Base-by-base conservation (phyloP, 192 early-diverging fungal genomes). In the Haplosporangium gracile region DNA sequence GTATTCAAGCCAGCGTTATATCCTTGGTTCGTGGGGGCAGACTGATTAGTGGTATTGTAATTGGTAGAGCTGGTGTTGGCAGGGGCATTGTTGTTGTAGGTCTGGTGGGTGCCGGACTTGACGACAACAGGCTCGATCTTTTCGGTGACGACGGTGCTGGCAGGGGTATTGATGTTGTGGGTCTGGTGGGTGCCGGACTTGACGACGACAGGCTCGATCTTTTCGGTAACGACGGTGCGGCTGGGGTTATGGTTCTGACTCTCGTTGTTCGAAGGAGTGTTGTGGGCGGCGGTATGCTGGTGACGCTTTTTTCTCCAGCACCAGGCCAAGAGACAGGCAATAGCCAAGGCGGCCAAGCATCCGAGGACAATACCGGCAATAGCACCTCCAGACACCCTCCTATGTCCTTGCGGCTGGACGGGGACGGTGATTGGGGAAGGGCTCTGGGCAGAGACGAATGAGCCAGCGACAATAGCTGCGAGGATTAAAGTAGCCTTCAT, bases 311-410 rank as follows among this genome's bases (percentile, higher is more conserved):
- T 78, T 43, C 77, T 43, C 77, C 77, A 78, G 77, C 77, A 78
- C 68, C 68, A 71, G 38, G 47, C 77, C 69, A 78, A 72, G 22
- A 78, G 77, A 60, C 68, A 20, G 5, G 77, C 77, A n/a, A 78
- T 22, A 1, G 77, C 77, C 36, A 71, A 26, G n/a, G 69, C 77
- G 16, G 77, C 77, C 36, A 78, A 51, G 26, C 68, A 71, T 8
- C 69, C 77, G 26, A 78, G 3, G n/a, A 78, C 77, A 71, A 78
- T 57, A 78, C 77, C 77, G 4, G 77, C 77, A 71, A 78, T 71
- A 16, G 77, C 77, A 9, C 77, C 77, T 24, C 77, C 77, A 70
- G 77, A 78, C 24, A 78, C 0, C 10, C 32, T 47, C 26, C 15
- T 60, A 29, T 26, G 15, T 10, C 43, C 22, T 38, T 78, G 29